Percentiles rank a stretch among this genome's conserved stretches.
These are phyloP conservation scores for Pyrenopolyporus hunteri DNA, from an alignment of 495 filamentous ascomycete species.

Conservation along the genomic window DNA sequence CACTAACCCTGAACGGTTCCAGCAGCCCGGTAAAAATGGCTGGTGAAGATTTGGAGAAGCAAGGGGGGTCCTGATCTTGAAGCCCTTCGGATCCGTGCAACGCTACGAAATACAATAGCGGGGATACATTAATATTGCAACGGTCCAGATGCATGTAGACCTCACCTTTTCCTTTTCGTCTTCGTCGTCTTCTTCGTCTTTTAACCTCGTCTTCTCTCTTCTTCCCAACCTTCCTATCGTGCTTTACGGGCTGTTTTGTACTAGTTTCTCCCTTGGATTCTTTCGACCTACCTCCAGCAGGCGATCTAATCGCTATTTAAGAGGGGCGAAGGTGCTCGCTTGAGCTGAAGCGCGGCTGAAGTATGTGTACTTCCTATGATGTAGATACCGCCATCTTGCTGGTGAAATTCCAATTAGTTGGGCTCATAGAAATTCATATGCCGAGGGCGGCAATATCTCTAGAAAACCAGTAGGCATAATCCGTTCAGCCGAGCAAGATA, in stretches of 20 bases:
- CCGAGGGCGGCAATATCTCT: constrained; percentile 24
- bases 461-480: constrained; percentile 21
- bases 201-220: too few species aligned
- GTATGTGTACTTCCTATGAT: too few species aligned
- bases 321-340: neutral
- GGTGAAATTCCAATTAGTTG: neutral
- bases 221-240: neutral
- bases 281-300: neutral
- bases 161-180: neutral
- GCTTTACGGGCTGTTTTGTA: neutral
- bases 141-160: constrained; percentile 10
- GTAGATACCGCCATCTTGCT: neutral
- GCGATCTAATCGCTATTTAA: too few species aligned
- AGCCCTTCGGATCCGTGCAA: constrained; percentile 44
- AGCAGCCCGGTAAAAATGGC: constrained; percentile 49
- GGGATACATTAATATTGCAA: constrained; percentile 8
- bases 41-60: constrained; percentile 39
- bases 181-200: too few species aligned
- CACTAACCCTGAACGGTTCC: constrained; percentile 40
- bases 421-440: constrained; percentile 12
- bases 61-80: constrained; percentile 36
- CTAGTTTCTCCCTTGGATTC: neutral
- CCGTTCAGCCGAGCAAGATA: constrained; percentile 43
- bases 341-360: constrained; percentile 2
- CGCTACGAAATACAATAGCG: constrained; percentile 35